A percentile compares a stretch with the other conserved stretches of the same genome.
Evolutionary conservation across 345 rosid species (phyloP).

Genomic region (Trapa bicornis): DNA sequence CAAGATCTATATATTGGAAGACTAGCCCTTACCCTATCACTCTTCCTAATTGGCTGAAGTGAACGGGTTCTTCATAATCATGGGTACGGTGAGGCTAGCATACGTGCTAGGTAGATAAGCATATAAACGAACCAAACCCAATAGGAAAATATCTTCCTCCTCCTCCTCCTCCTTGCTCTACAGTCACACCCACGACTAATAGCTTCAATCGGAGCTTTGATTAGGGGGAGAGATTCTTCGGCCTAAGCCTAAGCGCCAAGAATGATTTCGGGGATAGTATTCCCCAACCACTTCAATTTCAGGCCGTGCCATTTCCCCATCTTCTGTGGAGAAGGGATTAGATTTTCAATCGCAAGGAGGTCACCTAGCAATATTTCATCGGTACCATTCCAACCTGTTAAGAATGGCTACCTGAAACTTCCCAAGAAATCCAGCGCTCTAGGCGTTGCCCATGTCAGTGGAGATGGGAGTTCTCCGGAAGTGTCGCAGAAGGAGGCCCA

Average conservation of each 20-base stretch:
- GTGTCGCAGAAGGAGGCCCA: conserved; percentile 11
- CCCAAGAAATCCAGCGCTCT: conserved; percentile 13
- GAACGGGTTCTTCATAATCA: too few species aligned
- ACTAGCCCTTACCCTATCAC: too few species aligned
- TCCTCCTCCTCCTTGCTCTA: not conserved
- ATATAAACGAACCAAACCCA: too few species aligned
- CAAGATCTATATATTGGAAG: too few species aligned
- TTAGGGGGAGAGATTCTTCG: not conserved
- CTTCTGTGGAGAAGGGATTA: conserved; percentile 10
- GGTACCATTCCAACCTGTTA: not conserved
- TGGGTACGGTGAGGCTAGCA: too few species aligned
- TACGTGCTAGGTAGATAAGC: too few species aligned
- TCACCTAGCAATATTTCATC: conserved; percentile 10
- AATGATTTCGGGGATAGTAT: conserved; percentile 3
- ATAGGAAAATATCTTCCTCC: not conserved
- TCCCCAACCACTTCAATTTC: conserved; percentile 17
- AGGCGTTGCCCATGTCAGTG: conserved; percentile 17
- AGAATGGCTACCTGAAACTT: not conserved
- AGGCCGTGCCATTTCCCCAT: conserved; percentile 22
- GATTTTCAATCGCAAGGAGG: conserved; percentile 19
- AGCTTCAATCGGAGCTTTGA: not conserved
- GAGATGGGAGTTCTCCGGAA: conserved; percentile 27
- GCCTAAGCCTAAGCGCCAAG: not conserved
- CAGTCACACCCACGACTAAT: not conserved
- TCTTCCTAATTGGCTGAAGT: too few species aligned